Percentiles rank a stretch among this genome's conserved stretches.
Evolutionary conservation across 306 rosid species (phyloP).

Genomic region (Cucurbita pepo): DNA sequence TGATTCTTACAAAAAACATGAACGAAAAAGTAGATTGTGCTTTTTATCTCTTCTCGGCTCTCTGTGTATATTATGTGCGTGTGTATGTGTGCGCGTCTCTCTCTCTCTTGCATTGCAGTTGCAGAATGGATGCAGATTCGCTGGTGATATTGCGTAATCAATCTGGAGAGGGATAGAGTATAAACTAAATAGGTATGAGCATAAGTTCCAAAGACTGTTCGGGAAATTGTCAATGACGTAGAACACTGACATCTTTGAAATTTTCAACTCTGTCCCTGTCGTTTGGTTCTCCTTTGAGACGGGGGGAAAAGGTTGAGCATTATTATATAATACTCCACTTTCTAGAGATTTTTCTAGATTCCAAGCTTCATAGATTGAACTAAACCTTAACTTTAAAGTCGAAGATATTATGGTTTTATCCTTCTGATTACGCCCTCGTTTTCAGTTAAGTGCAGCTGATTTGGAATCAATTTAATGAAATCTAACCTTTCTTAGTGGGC

Average conservation of each 20-base stretch:
- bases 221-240: not conserved
- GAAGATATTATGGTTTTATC: too few species aligned
- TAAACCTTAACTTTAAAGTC: too few species aligned
- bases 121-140: not conserved
- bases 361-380: too few species aligned
- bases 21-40: not conserved
- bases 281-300: not conserved
- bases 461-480: too few species aligned
- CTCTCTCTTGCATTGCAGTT: not conserved
- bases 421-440: too few species aligned
- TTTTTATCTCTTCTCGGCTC: too few species aligned
- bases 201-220: not conserved
- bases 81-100: not conserved
- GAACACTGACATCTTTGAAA: not conserved
- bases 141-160: not conserved
- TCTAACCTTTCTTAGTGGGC: too few species aligned
- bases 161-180: not conserved
- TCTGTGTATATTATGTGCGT: too few species aligned
- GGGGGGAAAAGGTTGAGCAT: not conserved
- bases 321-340: too few species aligned
- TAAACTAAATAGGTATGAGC: not conserved
- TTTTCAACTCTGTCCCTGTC: not conserved
- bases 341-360: too few species aligned
- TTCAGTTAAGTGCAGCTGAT: too few species aligned
- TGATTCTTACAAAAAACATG: not conserved